Evolutionary conservation across 2,329 filamentous ascomycete species (phyloP), one percentile per base, ranked within the genome.

Genomic region (Ophidiomyces ophidiicola): DNA sequence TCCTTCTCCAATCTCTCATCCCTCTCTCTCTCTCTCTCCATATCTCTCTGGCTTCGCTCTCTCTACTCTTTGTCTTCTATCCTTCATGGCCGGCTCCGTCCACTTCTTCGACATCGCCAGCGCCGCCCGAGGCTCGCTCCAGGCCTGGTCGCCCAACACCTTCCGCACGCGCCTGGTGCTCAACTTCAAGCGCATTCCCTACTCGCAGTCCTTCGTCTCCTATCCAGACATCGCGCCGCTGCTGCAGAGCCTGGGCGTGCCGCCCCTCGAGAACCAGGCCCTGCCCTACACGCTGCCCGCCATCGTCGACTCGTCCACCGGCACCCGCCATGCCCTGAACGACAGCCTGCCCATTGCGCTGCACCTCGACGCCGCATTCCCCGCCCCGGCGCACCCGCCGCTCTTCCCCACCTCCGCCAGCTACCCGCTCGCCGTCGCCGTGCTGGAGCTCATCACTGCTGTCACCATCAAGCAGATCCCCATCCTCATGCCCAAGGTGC

Each of bases 111-210:
- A n/a, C n/a, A n/a, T n/a, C n/a, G n/a, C n/a, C n/a, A n/a, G n/a
- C n/a, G n/a, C n/a, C n/a, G n/a, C n/a, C n/a, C n/a, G n/a, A 31
- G 25, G 25, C 4, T 14, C 25, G 3, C 14, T 3, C 25, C 11
- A 8, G 29, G 39, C 43, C 32, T 43, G 43, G 43, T 62, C 59
- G 38, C 59, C 59, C 10, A 47, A 45, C 23, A 57, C 59, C 41
- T 61, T 59, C 57, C 58, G 58, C 34, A 61, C 59, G 45, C 58
- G 60, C 30, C 50, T 63, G 19, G 53, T 61, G 46, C 58, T 64
- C 28, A 63, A 62, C 46, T 62, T 60, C 42, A 63, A 63, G 48
- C 19, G 50, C 4, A 53, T 63, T 25, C 53, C 60, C 14, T 63
- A 63, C 48, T 54, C 41, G 36, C 61, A 60, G 14, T 39, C 60